Conservation (phyloP, 805 yeast species). For the Komagataella mondaviorum region DNA sequence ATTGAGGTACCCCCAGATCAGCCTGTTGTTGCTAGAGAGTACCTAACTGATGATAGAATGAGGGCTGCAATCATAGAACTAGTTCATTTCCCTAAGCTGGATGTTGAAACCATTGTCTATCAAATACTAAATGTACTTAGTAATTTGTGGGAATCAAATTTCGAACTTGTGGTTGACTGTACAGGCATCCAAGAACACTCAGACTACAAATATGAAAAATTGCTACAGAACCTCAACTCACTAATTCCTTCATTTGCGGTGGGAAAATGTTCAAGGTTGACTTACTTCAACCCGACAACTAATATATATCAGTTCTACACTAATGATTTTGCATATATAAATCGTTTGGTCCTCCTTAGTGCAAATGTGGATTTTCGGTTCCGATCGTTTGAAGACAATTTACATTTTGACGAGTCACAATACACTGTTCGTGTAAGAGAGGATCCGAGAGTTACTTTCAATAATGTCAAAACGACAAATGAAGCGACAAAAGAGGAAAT, state of each 20-base stretch:
- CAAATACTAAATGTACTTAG: conserved; percentile 50
- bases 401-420: conserved; percentile 28
- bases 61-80: conserved; percentile 51
- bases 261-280: neutral
- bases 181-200: conserved; percentile 34
- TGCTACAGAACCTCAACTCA: neutral
- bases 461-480: conserved; percentile 40
- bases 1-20: conserved; percentile 33
- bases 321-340: neutral
- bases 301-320: neutral
- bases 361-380: conserved; percentile 10
- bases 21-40: conserved; percentile 39
- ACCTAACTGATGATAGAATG: conserved; percentile 58
- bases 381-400: conserved; percentile 33
- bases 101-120: conserved; percentile 40
- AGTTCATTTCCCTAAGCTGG: conserved; percentile 22
- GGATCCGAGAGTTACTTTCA: conserved; percentile 38
- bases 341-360: neutral
- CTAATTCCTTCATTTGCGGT: neutral
- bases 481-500: conserved; percentile 31
- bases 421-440: conserved; percentile 25
- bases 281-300: neutral
- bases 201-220: neutral
- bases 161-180: conserved; percentile 51
- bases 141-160: conserved; percentile 60